phyloP scores from a whole-genome alignment of 2,329 filamentous ascomycete genomes.

The Colletotrichum sidae region DNA sequence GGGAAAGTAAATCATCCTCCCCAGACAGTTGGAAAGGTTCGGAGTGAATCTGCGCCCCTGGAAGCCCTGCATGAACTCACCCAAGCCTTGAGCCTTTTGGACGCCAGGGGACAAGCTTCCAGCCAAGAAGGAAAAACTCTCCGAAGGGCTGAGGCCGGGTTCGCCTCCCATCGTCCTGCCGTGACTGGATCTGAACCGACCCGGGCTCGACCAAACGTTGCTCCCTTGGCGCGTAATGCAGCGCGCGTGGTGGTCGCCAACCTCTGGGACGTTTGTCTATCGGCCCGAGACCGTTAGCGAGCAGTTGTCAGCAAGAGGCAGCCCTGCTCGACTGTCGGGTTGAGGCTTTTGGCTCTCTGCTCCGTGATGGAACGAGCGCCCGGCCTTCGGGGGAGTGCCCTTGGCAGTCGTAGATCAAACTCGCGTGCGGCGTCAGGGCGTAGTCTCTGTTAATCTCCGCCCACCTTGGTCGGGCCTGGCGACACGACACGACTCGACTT shows the following conservation, averaged over 20 bases:
- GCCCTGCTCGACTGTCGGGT: background rate
- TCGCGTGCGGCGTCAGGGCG: slow-evolving; percentile 31
- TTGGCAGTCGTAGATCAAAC: slow-evolving; percentile 34
- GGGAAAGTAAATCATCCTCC: background rate
- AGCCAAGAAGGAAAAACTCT: slow-evolving; percentile 3
- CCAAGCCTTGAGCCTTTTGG: background rate
- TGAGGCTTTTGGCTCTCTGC: background rate
- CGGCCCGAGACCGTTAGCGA: too few species aligned
- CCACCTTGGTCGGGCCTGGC: background rate
- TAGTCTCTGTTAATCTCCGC: slow-evolving; percentile 3
- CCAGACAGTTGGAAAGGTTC: background rate
- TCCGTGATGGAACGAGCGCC: background rate
- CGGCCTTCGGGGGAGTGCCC: slow-evolving; percentile 4
- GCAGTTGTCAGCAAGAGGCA: too few species aligned
- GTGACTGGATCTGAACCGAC: background rate
- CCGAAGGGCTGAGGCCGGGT: background rate
- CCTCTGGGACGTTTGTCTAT: background rate
- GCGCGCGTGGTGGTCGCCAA: background rate
- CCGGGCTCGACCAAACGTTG: slow-evolving; percentile 10
- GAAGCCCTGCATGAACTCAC: slow-evolving; percentile 16
- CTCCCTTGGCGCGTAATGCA: slow-evolving; percentile 16
- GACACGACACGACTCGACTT: background rate
- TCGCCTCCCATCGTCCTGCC: background rate
- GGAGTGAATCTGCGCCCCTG: slow-evolving; percentile 1
- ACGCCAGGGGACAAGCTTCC: slow-evolving; percentile 14